A percentile compares a stretch with the other conserved stretches of the same genome.
These are phyloP conservation scores for Raffaelea albimanens DNA, from an alignment of 2,329 filamentous ascomycete species.

Conservation along the genomic window DNA sequence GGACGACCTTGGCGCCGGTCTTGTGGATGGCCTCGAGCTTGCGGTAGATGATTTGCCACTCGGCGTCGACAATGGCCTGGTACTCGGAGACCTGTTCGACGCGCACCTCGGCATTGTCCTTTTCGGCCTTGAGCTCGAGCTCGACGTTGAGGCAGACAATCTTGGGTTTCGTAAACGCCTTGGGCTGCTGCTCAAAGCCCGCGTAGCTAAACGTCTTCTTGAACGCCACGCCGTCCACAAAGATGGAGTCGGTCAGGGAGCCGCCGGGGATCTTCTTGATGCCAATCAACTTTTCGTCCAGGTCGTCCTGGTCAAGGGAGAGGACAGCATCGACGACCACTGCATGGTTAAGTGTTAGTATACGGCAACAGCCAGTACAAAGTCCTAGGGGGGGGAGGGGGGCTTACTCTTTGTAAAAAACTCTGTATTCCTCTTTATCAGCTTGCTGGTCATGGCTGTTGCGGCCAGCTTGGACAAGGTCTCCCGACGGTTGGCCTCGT, in stretches of 20 bases:
- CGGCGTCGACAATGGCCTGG: conserved; percentile 96
- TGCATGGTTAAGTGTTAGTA: conserved; percentile 24
- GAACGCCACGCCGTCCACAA: conserved; percentile 96
- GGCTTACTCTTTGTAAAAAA: conserved; percentile 98
- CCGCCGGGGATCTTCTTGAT: conserved; percentile 98
- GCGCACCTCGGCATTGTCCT: conserved; percentile 96
- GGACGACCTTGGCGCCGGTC: conserved; percentile 92
- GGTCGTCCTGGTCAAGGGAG: conserved; percentile 88
- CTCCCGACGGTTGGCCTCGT: conserved; percentile 74
- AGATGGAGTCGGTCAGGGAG: conserved; percentile 89
- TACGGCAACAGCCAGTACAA: background rate
- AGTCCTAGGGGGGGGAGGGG: no score
- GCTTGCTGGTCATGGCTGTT: conserved; percentile 98
- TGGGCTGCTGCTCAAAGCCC: conserved; percentile 98
- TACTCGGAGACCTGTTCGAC: conserved; percentile 99
- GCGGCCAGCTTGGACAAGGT: conserved; percentile 82
- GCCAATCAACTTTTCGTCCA: conserved; percentile 96
- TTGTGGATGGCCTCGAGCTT: conserved; percentile 93
- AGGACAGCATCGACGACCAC: conserved; percentile 98
- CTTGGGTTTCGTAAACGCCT: conserved; percentile 87
- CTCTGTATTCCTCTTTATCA: conserved; percentile 91
- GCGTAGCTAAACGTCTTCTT: conserved; percentile 99
- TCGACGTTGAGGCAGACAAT: conserved; percentile 97
- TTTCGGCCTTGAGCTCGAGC: conserved; percentile 95
- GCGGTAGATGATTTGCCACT: conserved; percentile 99